Evolutionary conservation across 1,284 basidiomycete species (phyloP).

Genomic region (Irpex sp.): DNA sequence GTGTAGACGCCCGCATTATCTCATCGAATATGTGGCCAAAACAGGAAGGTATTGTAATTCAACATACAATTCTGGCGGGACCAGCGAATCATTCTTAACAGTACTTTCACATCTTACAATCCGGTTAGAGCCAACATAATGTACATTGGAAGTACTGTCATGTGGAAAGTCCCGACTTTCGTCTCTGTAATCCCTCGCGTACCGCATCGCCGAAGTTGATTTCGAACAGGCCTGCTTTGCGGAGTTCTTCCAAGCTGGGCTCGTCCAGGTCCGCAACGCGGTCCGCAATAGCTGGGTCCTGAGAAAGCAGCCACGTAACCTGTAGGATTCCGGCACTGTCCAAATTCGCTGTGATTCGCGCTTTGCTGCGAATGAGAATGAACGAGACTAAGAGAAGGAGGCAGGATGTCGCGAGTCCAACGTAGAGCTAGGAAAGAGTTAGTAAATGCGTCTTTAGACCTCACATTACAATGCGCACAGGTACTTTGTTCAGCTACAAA

Average conservation of each 20-base stretch:
- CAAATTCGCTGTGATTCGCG: neutral
- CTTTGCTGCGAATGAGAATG: neutral
- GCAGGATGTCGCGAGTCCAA: neutral
- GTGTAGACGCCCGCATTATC: neutral
- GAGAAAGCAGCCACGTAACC: neutral
- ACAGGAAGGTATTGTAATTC: neutral
- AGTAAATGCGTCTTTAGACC: neutral
- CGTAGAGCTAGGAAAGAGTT: neutral
- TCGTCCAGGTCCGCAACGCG: neutral
- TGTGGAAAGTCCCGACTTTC: neutral
- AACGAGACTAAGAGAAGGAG: neutral
- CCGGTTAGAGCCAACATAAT: no score
- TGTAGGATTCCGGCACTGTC: neutral
- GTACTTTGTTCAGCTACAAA: no score
- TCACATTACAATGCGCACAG: no score
- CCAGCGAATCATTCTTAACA: neutral
- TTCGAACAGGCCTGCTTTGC: neutral
- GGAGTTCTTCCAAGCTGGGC: neutral
- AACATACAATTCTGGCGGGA: neutral
- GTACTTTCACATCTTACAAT: no score
- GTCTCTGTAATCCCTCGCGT: neutral
- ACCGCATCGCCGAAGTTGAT: neutral
- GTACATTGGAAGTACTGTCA: no score
- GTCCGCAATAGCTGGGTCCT: neutral
- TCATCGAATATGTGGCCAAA: neutral